phyloP scores from a whole-genome alignment of 257 asterid species.

The Fraxinus quadrangulata region DNA sequence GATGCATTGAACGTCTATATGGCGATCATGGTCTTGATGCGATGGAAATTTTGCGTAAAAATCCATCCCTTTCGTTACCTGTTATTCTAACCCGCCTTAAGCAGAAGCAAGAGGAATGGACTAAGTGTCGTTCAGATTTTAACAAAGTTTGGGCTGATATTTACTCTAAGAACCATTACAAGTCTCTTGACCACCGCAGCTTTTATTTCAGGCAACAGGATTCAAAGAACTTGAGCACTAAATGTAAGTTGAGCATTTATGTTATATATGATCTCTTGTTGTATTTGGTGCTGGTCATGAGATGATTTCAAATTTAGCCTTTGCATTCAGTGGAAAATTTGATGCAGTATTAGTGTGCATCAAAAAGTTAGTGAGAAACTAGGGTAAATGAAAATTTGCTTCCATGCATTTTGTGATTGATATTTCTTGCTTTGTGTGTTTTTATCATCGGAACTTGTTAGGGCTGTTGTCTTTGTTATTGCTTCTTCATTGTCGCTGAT shows the following conservation, averaged over 20 bases:
- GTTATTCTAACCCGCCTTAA: constrained; percentile 83
- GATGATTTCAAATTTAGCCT: not conserved
- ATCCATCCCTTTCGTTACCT: constrained; percentile 70
- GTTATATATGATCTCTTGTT: constrained; percentile 13
- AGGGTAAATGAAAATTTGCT: not conserved
- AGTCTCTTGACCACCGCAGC: constrained; percentile 99
- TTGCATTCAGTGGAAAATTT: not conserved
- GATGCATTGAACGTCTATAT: constrained; percentile 96
- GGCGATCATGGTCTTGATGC: constrained; percentile 99
- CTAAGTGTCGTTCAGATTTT: constrained; percentile 81
- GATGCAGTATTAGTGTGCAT: not conserved
- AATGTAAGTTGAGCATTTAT: constrained; percentile 60
- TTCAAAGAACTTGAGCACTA: constrained; percentile 88
- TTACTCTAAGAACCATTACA: constrained; percentile 86
- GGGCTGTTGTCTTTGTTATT: not conserved
- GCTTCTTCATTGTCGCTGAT: not conserved
- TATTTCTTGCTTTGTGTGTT: not conserved
- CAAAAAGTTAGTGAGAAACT: not conserved
- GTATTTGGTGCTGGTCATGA: constrained; percentile 1
- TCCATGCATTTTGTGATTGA: not conserved
- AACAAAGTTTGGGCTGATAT: constrained; percentile 99
- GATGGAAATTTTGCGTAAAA: constrained; percentile 88
- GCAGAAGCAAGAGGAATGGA: constrained; percentile 99
- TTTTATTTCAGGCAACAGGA: constrained; percentile 99
- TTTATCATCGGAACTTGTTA: not conserved